A percentile compares a stretch with the other conserved stretches of the same genome.
phyloP scores from a whole-genome alignment of 2,329 filamentous ascomycete genomes.

The Botryotinia narcissicola region DNA sequence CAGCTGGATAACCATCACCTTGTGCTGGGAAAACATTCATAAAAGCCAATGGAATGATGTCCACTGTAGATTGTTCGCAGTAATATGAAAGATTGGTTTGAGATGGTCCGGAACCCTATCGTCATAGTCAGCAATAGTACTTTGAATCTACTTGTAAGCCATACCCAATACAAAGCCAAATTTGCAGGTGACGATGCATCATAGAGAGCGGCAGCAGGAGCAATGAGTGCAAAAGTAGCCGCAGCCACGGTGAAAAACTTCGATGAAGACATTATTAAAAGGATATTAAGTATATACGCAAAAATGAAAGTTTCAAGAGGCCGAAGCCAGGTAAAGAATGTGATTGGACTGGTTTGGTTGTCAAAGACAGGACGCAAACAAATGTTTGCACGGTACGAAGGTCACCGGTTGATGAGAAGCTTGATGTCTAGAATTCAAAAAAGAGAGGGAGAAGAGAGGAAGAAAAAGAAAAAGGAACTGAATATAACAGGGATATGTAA shows the following conservation, averaged over 20 bases:
- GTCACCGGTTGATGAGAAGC: constrained; percentile 27
- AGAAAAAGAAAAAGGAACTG: constrained; percentile 16
- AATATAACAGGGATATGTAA: background rate
- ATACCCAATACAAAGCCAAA: constrained; percentile 46
- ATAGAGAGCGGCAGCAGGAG: constrained; percentile 34
- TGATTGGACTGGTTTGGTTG: constrained; percentile 31
- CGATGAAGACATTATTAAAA: constrained; percentile 37
- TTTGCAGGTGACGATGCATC: constrained; percentile 41
- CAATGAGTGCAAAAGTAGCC: constrained; percentile 32
- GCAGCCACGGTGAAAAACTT: constrained; percentile 31
- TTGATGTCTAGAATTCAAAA: constrained; percentile 27
- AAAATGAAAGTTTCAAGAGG: constrained; percentile 16
- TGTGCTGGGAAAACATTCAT: constrained; percentile 44
- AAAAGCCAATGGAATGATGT: constrained; percentile 46
- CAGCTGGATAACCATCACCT: constrained; percentile 44
- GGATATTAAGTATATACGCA: constrained; percentile 23
- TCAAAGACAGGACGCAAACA: constrained; percentile 40
- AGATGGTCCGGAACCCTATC: constrained; percentile 43
- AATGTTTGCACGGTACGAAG: constrained; percentile 36
- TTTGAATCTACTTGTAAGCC: background rate
- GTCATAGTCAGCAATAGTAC: constrained; percentile 14
- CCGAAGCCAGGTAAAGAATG: constrained; percentile 31
- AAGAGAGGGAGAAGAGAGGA: constrained; percentile 23
- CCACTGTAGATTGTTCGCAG: constrained; percentile 43
- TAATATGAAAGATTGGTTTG: constrained; percentile 42